A percentile compares a stretch with the other conserved stretches of the same genome.
Conservation (phyloP, 75 land plant species). For the Selaginella tamariscina region DNA sequence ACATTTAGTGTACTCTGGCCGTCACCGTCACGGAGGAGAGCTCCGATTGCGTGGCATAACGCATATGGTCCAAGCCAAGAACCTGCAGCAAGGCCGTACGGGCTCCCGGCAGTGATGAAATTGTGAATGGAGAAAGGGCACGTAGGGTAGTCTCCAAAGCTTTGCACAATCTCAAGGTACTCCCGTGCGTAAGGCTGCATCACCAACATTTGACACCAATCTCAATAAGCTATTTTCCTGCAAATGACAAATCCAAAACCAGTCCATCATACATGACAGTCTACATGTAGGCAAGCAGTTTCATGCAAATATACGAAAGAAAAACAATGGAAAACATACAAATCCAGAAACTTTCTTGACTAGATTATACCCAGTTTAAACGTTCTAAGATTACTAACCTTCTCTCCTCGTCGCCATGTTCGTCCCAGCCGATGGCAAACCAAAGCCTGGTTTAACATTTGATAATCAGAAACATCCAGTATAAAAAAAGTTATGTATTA, state of each 20-base stretch:
- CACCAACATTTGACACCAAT: slow-evolving; percentile 18
- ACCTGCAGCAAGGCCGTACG: slow-evolving; percentile 12
- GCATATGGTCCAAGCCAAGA: slow-evolving; percentile 17
- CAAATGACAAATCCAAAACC: neutral
- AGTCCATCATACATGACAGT: slow-evolving; percentile 6
- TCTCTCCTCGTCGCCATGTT: slow-evolving; percentile 10
- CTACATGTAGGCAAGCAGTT: neutral
- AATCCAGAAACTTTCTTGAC: no score
- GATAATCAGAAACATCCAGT: no score
- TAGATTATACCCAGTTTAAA: no score
- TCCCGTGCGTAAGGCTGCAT: slow-evolving; percentile 16
- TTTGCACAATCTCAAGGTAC: slow-evolving; percentile 14
- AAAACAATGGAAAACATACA: neutral
- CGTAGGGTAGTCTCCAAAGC: slow-evolving; percentile 13
- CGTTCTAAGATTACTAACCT: neutral
- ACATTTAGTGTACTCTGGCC: no score
- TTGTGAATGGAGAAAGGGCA: slow-evolving; percentile 13
- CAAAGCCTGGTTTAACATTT: slow-evolving; percentile 12
- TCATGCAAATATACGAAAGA: neutral
- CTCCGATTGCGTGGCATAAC: slow-evolving; percentile 3
- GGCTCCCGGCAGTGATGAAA: slow-evolving; percentile 7
- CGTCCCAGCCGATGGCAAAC: slow-evolving; percentile 14
- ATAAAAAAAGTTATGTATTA: no score
- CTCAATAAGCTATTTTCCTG: slow-evolving; percentile 15
- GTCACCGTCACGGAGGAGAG: neutral